Percentiles rank a stretch among this genome's conserved stretches.
phyloP scores from a whole-genome alignment of 2,329 filamentous ascomycete species.

The Aspergillus pseudoviridinutans region DNA sequence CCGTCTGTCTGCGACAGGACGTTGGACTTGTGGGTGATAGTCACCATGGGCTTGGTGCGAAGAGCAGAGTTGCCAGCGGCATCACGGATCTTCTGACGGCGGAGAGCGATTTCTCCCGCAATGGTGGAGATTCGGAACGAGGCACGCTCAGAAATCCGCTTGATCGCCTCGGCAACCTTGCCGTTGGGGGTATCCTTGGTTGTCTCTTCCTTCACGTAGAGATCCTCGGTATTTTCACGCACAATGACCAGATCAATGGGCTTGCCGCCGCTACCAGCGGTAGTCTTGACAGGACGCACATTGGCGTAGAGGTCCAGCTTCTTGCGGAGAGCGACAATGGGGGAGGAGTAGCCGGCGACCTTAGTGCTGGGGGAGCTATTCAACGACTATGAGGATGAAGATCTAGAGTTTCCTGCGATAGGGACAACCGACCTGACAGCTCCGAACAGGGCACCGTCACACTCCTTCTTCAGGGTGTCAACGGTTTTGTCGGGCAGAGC shows the following conservation, averaged over 20 bases:
- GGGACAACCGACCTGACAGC: slow-evolving; percentile 64
- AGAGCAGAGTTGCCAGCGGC: slow-evolving; percentile 43
- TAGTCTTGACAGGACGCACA: slow-evolving; percentile 90
- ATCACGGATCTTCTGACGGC: slow-evolving; percentile 75
- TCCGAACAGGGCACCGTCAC: slow-evolving; percentile 93
- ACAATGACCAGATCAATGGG: slow-evolving; percentile 97
- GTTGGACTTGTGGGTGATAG: slow-evolving; percentile 98
- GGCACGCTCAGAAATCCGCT: slow-evolving; percentile 87
- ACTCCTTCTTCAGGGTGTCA: slow-evolving; percentile 81
- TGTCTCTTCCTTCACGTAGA: slow-evolving; percentile 95
- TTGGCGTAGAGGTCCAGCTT: slow-evolving; percentile 94
- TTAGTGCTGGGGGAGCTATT: slow-evolving; percentile 75
- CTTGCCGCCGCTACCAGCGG: slow-evolving; percentile 46
- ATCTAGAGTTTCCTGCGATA: not conserved
- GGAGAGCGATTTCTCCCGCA: slow-evolving; percentile 89
- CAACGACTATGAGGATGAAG: not conserved
- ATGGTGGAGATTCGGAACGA: slow-evolving; percentile 83
- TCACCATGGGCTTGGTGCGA: slow-evolving; percentile 71
- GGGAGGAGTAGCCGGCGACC: slow-evolving; percentile 92
- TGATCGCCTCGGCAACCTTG: slow-evolving; percentile 94
- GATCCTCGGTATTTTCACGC: slow-evolving; percentile 96
- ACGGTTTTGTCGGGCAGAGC: slow-evolving; percentile 90
- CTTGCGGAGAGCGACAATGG: slow-evolving; percentile 95
- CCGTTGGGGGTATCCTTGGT: slow-evolving; percentile 68
- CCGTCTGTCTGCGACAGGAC: slow-evolving; percentile 95